Conservation (phyloP, 2,329 filamentous ascomycete species). For the Penicillium rolfsii region DNA sequence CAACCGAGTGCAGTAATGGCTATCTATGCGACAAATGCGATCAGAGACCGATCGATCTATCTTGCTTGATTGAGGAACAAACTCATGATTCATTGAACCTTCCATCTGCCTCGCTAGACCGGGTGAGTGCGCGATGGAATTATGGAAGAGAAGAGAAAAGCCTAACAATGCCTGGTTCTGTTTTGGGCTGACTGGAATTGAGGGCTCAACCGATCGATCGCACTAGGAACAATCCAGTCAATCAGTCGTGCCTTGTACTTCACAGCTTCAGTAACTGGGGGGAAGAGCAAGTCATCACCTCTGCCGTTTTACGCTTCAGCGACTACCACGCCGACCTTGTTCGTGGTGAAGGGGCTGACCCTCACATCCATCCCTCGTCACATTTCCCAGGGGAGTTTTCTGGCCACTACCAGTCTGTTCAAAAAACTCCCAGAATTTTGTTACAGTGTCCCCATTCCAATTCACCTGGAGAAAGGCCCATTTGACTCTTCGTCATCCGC, state of each 20-base stretch:
- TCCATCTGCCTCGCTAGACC: too few species aligned
- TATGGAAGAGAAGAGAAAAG: too few species aligned
- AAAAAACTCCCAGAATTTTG: conserved; percentile 16
- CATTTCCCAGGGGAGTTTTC: conserved; percentile 5
- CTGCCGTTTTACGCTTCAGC: not conserved
- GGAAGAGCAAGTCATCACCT: not conserved
- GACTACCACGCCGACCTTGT: not conserved
- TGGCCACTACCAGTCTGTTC: conserved; percentile 1
- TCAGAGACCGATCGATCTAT: too few species aligned
- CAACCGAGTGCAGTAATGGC: too few species aligned
- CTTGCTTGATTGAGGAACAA: too few species aligned
- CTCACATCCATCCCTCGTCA: conserved; percentile 8
- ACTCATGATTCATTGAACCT: too few species aligned
- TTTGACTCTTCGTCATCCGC: conserved; percentile 8
- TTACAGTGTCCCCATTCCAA: conserved; percentile 21
- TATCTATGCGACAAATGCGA: too few species aligned
- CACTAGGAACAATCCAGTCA: not conserved
- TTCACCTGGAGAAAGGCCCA: conserved; percentile 16
- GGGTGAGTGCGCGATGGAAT: too few species aligned
- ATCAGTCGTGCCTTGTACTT: not conserved
- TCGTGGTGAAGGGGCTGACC: conserved; percentile 6
- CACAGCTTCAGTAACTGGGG: not conserved
- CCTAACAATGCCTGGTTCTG: too few species aligned
- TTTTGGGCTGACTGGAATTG: too few species aligned
- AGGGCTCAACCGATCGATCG: too few species aligned